Evolutionary conservation across 768 basidiomycete species (phyloP), one percentile per base, ranked within the genome.

Genomic region (Boletus rufocinnamomeus): DNA sequence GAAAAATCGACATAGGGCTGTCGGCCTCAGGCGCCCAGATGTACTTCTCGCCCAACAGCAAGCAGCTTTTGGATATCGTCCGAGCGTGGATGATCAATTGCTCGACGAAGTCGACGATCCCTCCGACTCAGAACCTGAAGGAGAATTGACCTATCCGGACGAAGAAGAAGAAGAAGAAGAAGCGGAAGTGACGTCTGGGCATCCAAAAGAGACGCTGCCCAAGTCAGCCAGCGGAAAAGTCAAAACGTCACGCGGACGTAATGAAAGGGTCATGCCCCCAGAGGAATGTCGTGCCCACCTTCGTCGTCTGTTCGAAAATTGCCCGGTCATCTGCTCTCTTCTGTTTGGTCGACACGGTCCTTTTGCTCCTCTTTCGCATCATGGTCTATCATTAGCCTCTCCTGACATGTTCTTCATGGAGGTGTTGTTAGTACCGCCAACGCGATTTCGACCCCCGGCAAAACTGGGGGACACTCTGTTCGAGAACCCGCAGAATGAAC

Each of bases 401-500:
- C 89, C 95, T 45, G 97, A 98, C 71, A 94, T 98, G 84, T 98
- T 98, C 75, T 99, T 99, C 80, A 79, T 98, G 78, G 91, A 95
- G 35, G 93, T 91, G 52, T 73, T 99, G 23, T 86, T 93, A 32
- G 91, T 98, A 21, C 83, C 95, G 17, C 97, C 97, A 17, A 96
- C 93, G 8, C 91, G 96, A 37, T 99, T 98, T 80, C 87, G 97
- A 47, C 97, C 97, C 4, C 91, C 97, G 3, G 83, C 93, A 3
- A 89, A 87, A 68, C 84, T 98, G 87, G 92, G 87, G 53, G 97
- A 95, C 54, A 88, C 86, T 45, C 79, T 97, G 0, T 98, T 98
- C 73, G 97, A 99, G 70, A 95, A 98, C 74, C 86, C 94, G 0
- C 96, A 98, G 65, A 99, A 99, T 71, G 90, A 93, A 66, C 83